Percentiles rank a stretch among this genome's conserved stretches.
These are phyloP conservation scores for Tritrichomonas musculus DNA, from an alignment of 208 protist species.

Conservation along the genomic window DNA sequence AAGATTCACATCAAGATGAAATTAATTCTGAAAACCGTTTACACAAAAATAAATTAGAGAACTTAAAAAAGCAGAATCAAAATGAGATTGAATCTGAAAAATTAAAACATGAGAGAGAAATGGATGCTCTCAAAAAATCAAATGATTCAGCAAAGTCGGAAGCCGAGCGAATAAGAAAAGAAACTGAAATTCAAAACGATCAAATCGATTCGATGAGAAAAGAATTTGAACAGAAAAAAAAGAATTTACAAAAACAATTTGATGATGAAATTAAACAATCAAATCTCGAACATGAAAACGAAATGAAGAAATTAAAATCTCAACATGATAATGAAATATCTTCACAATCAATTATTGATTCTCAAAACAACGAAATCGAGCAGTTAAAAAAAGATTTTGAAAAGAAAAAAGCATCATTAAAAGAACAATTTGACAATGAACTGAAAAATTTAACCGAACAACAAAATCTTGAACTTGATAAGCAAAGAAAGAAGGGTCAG, in stretches of 20 bases:
- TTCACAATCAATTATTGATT: too few relatives aligned
- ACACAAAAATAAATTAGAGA: background rate
- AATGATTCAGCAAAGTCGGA: background rate
- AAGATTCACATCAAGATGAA: background rate
- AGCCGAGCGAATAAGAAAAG: background rate
- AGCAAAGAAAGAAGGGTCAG: too few relatives aligned
- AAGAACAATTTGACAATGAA: background rate
- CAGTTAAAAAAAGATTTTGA: too few relatives aligned
- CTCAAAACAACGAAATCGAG: too few relatives aligned
- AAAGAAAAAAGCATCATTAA: too few relatives aligned
- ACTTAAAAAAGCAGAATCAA: background rate
- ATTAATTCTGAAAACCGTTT: background rate
- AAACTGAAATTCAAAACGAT: background rate
- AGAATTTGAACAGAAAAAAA: conserved; percentile 4
- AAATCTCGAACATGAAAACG: background rate
- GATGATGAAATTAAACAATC: background rate
- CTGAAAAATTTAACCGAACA: background rate
- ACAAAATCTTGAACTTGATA: too few relatives aligned
- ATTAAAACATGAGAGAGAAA: too few relatives aligned
- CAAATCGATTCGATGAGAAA: background rate
- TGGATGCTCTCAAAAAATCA: too few relatives aligned
- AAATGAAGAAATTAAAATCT: background rate
- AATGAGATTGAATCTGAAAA: background rate
- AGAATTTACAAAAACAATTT: background rate
- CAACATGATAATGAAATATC: background rate